Conservation (phyloP, 2,329 filamentous ascomycete species). For the Ceratocystis destructans region DNA sequence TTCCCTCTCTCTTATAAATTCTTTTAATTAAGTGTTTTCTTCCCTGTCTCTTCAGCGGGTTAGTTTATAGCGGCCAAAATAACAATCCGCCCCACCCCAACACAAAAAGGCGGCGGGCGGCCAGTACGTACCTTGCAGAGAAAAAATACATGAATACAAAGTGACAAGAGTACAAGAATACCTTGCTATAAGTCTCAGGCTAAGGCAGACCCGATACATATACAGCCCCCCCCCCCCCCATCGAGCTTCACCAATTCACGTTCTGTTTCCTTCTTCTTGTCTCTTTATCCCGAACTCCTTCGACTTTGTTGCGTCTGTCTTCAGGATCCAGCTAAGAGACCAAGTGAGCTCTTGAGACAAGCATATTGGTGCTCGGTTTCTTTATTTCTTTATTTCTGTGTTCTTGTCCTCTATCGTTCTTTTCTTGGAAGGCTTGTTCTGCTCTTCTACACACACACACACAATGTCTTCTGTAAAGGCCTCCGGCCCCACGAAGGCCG, state of each 20-base stretch:
- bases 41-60: neutral
- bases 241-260: neutral
- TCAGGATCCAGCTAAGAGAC: too few species aligned
- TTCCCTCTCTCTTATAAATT: neutral
- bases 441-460: too few species aligned
- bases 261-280: neutral
- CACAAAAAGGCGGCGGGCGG: neutral
- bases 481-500: constrained; percentile 27
- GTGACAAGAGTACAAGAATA: neutral
- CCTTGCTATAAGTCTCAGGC: neutral
- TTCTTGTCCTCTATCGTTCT: neutral
- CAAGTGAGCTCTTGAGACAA: too few species aligned
- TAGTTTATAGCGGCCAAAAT: constrained; percentile 3
- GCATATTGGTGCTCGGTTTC: too few species aligned
- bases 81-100: constrained; percentile 7
- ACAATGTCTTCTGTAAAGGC: constrained; percentile 26
- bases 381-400: neutral
- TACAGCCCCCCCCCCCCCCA: neutral
- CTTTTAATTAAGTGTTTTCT: neutral
- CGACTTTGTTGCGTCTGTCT: neutral
- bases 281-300: neutral
- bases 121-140: neutral
- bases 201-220: neutral
- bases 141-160: neutral
- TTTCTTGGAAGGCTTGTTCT: too few species aligned